A percentile compares a stretch with the other conserved stretches of the same genome.
These are phyloP conservation scores for Fusarium sp. DNA, from an alignment of 2,329 filamentous ascomycete species.

Conservation along the genomic window DNA sequence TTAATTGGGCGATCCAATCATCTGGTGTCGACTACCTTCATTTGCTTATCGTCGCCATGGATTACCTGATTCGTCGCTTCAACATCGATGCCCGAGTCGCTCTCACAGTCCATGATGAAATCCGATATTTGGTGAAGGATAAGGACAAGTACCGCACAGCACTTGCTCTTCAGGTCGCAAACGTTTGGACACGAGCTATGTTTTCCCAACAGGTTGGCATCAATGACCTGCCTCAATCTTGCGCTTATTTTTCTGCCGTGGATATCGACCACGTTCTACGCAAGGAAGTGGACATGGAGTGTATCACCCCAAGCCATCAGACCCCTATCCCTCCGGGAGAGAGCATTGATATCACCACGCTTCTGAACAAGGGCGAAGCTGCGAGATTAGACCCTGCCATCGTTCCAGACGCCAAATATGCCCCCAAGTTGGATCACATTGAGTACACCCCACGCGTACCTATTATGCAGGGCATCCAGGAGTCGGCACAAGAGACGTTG, in stretches of 20 bases:
- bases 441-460: slow-evolving; percentile 76
- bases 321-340: slow-evolving; percentile 85
- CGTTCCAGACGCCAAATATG: slow-evolving; percentile 60
- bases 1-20: slow-evolving; percentile 99
- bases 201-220: slow-evolving; percentile 98
- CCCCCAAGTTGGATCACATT: slow-evolving; percentile 71
- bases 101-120: slow-evolving; percentile 97
- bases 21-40: slow-evolving; percentile 98
- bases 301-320: slow-evolving; percentile 87
- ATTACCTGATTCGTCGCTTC: slow-evolving; percentile 87
- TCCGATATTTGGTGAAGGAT: slow-evolving; percentile 88
- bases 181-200: slow-evolving; percentile 97
- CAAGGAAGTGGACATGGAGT: slow-evolving; percentile 99
- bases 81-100: slow-evolving; percentile 86
- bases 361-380: slow-evolving; percentile 76
- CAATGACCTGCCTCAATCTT: slow-evolving; percentile 90
- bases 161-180: slow-evolving; percentile 92
- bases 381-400: slow-evolving; percentile 77
- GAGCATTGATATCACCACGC: slow-evolving; percentile 81
- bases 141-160: slow-evolving; percentile 89
- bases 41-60: slow-evolving; percentile 92
- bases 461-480: slow-evolving; percentile 80
- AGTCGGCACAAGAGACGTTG: slow-evolving; percentile 58
- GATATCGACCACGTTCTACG: slow-evolving; percentile 96
- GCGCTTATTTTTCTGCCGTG: slow-evolving; percentile 94